Evolutionary conservation across 441 rosid genomes (phyloP), one percentile per base, ranked within the genome.

Genomic region (Arabidopsis hybrid): DNA sequence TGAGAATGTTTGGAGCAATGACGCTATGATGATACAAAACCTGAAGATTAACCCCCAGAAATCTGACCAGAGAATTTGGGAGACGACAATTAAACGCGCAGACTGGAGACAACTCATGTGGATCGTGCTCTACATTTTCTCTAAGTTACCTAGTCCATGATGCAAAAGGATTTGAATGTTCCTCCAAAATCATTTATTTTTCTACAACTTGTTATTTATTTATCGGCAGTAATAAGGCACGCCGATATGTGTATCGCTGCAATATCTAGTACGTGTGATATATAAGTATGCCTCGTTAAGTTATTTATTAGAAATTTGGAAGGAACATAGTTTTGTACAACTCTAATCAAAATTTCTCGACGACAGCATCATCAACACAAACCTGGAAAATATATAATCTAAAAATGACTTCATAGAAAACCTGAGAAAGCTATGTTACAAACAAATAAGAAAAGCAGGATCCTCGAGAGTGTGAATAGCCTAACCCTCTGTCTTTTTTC

Each of bases 351-450:
- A 63, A 61, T 36, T 47, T 76, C 60, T 62, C 29, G 52, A 50
- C 61, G 50, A 49, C 35, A n/a, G 3, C 55, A 34, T 49, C 17
- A 60, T 43, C 63, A 56, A 62, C 59, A 62, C 26, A 53, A 43
- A 71, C 5, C 51, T 53, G 53, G 60, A 36, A 12, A 18, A 26
- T 26, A 45, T 7, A 39, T 56, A 13, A 63, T 64, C 65, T 63
- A 62, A 52, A 7, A 60, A 46, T 51, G 6, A 26, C 29, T 26
- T n/a, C 60, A 16, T 7, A 38, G 35, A 67, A 55, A 62, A 29
- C 53, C 70, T 75, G 57, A 42, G 39, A 65, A 58, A 62, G 12
- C 64, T 45, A 70, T 13, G 10, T 49, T 49, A 69, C 67, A 75
- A 50, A n/a, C 0, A 53, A 63, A 40, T 39, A 11, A 47, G 7